Evolutionary conservation across 2,329 filamentous ascomycete genomes (phyloP).

Genomic region (Xylaria sp.): DNA sequence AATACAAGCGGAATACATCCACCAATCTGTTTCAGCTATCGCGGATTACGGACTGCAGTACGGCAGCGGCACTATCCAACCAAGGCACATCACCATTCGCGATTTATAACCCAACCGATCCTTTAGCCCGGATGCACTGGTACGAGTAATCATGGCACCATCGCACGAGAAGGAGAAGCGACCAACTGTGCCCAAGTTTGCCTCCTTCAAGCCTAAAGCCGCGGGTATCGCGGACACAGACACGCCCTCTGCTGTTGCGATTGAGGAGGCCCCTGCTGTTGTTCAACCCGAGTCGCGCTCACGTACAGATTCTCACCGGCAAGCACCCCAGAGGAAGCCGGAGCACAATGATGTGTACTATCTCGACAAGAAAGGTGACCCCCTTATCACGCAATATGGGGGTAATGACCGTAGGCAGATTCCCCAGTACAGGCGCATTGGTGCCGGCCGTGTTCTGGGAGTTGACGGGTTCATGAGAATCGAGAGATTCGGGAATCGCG

Average conservation of each 20-base stretch:
- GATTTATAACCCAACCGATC: not conserved
- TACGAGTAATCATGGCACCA: conserved; percentile 18
- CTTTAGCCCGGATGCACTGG: not conserved
- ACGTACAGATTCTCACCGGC: conserved; percentile 15
- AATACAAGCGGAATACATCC: no score
- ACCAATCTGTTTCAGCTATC: no score
- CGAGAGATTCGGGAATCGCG: conserved; percentile 56
- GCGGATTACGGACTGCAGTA: no score
- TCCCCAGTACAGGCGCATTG: conserved; percentile 64
- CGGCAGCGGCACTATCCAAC: not conserved
- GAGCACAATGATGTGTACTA: conserved; percentile 42
- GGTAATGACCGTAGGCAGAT: conserved; percentile 65
- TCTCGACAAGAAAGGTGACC: conserved; percentile 71
- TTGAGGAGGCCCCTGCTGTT: not conserved
- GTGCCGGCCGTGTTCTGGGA: conserved; percentile 67
- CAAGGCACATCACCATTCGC: not conserved
- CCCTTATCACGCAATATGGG: conserved; percentile 68
- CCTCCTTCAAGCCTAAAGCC: conserved; percentile 55
- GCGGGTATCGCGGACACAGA: conserved; percentile 7
- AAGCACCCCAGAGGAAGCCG: conserved; percentile 7
- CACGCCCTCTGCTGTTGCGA: not conserved
- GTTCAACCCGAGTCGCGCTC: conserved; percentile 5
- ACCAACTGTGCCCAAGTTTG: conserved; percentile 60
- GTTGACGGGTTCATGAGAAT: conserved; percentile 56
- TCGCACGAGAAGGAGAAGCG: conserved; percentile 24